Evolutionary conservation across 306 rosid genomes (phyloP), one percentile per base, ranked within the genome.

Genomic region (Calophaca sinica): DNA sequence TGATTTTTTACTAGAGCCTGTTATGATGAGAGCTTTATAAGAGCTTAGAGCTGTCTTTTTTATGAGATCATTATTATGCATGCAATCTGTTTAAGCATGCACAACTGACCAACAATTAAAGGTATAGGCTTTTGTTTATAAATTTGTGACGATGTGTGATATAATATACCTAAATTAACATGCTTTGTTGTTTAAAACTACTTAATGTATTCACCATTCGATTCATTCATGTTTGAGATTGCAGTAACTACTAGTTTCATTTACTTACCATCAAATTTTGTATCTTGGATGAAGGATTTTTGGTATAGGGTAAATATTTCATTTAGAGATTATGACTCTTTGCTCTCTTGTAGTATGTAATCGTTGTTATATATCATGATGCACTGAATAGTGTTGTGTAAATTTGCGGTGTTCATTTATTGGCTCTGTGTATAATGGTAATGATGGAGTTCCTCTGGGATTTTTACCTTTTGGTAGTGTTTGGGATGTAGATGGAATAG

Each of bases 31-130:
- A 58, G 20, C 9, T 9, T 58, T 58, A 11, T 64, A 62, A 5
- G 9, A 5, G 7, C 9, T 42, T 5, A 38, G 42, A 38, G 42
- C 48, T 42, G 9, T 42, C 2, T 42, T 42, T 8, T 12, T 55
- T 2, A n/a, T 45, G 59, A 41, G 60, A n/a, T 67, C 3, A 8
- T 68, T 0, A 28, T 8, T 65, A 39, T 49, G 55, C 28, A 73
- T 72, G 74, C 33, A 20, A 66, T 10, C 55, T 80, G 60, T 29
- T 72, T 58, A 41, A 72, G 51, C 55, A 54, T 68, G 78, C 67
- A 57, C 28, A 2, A 14, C 51, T 75, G 80, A 75, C 62, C 68
- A 57, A 32, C 39, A 61, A 62, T 62, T 62, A 12, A 6, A 36
- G 14, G 6, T 62, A 62, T 39, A 36, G 7, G 6, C 9, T 36